Conservation (phyloP, 2,329 filamentous ascomycete species). For the Dothidotthia symphoricarpi region DNA sequence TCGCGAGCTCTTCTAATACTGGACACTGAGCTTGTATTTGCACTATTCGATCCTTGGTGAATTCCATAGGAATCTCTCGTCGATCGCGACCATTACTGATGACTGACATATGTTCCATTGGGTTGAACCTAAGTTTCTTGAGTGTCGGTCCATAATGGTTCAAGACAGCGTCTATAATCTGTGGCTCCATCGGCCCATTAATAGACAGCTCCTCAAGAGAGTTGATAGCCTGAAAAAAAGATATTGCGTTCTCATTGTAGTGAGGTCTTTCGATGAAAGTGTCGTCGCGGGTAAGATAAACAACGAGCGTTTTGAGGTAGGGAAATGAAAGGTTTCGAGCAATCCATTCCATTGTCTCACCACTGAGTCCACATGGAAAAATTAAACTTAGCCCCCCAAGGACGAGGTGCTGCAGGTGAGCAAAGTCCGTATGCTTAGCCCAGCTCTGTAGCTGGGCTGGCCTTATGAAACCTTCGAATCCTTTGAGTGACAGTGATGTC, state of each 20-base stretch:
- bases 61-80: constrained; percentile 15
- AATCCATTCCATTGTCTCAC: constrained; percentile 20
- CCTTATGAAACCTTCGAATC: too few relatives aligned
- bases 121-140: too few relatives aligned
- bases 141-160: too few relatives aligned
- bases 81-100: constrained; percentile 7
- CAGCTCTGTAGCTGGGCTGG: constrained; percentile 13
- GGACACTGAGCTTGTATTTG: constrained; percentile 14
- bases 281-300: too few relatives aligned
- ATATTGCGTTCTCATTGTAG: constrained; percentile 18
- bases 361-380: constrained; percentile 5
- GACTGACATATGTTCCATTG: too few relatives aligned
- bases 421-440: constrained; percentile 18
- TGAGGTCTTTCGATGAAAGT: constrained; percentile 10
- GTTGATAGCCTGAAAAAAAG: constrained; percentile 17
- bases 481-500: constrained; percentile 16
- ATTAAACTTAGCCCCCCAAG: constrained; percentile 9
- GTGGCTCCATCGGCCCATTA: constrained; percentile 12
- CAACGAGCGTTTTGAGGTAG: too few relatives aligned
- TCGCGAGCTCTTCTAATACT: constrained; percentile 14
- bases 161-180: constrained; percentile 12
- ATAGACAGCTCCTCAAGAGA: constrained; percentile 15
- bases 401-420: constrained; percentile 14
- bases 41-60: constrained; percentile 12
- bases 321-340: constrained; percentile 10